Conservation (phyloP, 306 rosid genomes). For the Castanea mollissima region DNA sequence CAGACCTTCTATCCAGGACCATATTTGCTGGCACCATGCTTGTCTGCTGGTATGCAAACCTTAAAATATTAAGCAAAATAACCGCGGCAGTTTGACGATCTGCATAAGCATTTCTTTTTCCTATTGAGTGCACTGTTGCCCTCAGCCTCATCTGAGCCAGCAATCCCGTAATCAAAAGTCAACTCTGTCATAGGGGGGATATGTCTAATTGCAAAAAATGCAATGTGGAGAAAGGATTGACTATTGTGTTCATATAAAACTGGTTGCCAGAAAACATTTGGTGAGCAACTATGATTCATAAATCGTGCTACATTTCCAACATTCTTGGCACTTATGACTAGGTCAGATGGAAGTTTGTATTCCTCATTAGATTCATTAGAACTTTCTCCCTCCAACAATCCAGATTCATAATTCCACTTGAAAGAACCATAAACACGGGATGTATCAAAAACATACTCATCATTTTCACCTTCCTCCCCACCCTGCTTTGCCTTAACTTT, state of each 20-base stretch:
- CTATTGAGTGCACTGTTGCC: constrained; percentile 23
- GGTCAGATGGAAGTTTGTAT: constrained; percentile 44
- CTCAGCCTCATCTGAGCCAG: constrained; percentile 21
- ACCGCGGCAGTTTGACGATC: constrained; percentile 53
- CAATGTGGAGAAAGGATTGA: constrained; percentile 53
- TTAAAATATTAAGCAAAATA: constrained; percentile 47
- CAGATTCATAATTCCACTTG: constrained; percentile 57
- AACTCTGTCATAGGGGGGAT: constrained; percentile 64
- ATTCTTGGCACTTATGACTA: constrained; percentile 52
- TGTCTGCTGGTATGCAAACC: constrained; percentile 15
- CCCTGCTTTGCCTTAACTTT: constrained; percentile 23
- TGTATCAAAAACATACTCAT: constrained; percentile 59
- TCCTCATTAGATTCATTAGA: constrained; percentile 34
- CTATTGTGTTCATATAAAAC: constrained; percentile 46
- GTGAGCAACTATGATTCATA: constrained; percentile 73
- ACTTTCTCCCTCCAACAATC: constrained; percentile 43
- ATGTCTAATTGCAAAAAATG: constrained; percentile 56
- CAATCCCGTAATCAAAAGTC: constrained; percentile 62
- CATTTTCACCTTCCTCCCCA: constrained; percentile 26
- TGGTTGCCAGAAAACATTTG: constrained; percentile 75
- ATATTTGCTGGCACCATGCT: constrained; percentile 23
- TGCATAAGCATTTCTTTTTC: constrained; percentile 57
- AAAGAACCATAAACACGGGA: constrained; percentile 40
- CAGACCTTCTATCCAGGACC: constrained; percentile 31
- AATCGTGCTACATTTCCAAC: constrained; percentile 66